Evolutionary conservation across 75 land plant species (phyloP).

Genomic region (Sequoiadendron giganteum): DNA sequence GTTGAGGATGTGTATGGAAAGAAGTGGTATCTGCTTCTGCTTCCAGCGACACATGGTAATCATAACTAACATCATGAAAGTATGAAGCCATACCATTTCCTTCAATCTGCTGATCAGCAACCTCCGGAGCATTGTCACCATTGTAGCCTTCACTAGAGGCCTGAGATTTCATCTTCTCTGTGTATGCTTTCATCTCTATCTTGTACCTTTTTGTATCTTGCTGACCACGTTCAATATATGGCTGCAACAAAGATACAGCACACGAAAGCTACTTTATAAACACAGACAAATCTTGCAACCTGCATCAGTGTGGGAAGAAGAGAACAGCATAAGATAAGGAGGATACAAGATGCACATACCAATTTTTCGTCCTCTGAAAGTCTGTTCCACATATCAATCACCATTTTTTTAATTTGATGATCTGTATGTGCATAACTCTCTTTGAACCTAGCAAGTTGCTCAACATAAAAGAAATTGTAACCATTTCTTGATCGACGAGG

Average conservation of each 20-base stretch:
- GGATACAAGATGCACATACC: slow-evolving; percentile 7
- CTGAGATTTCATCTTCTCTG: slow-evolving; percentile 13
- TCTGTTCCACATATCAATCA: slow-evolving; percentile 24
- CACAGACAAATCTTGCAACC: neutral
- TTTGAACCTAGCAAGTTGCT: slow-evolving; percentile 19
- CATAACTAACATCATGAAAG: slow-evolving; percentile 17
- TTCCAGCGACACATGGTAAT: slow-evolving; percentile 27
- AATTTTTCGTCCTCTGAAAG: slow-evolving; percentile 20
- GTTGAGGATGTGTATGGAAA: slow-evolving; percentile 10
- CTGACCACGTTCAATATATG: slow-evolving; percentile 12
- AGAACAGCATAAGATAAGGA: neutral
- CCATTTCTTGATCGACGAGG: slow-evolving; percentile 16
- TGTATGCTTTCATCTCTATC: slow-evolving; percentile 17
- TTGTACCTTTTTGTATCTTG: slow-evolving; percentile 17
- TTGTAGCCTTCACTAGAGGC: slow-evolving; percentile 7
- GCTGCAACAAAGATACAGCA: slow-evolving; percentile 13
- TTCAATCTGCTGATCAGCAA: slow-evolving; percentile 1
- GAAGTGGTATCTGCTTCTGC: slow-evolving; percentile 10
- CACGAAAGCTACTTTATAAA: neutral
- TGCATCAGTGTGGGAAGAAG: neutral
- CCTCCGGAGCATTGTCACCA: slow-evolving; percentile 5
- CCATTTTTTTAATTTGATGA: slow-evolving; percentile 11
- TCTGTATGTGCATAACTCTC: slow-evolving; percentile 7
- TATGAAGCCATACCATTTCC: neutral
- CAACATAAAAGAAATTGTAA: slow-evolving; percentile 24